Percentiles rank a stretch among this genome's conserved stretches.
Conservation (phyloP, 495 filamentous ascomycete genomes). For the Poronia punctata region DNA sequence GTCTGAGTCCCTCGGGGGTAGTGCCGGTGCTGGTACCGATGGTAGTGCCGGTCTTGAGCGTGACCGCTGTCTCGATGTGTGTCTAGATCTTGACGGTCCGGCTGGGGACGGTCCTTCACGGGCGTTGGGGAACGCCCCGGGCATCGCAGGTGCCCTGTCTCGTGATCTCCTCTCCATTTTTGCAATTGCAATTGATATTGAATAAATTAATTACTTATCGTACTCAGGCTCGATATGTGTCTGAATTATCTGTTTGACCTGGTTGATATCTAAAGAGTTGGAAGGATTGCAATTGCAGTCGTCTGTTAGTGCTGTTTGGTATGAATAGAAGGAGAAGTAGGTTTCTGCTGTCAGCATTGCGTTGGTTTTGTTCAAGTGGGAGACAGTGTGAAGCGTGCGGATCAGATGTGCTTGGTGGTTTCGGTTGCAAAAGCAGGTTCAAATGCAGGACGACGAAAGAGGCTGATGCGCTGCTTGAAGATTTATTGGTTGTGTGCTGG, state of each 20-base stretch:
- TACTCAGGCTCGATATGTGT: slow-evolving; percentile 7
- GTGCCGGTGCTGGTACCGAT: too few species aligned
- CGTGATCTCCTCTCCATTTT: not conserved
- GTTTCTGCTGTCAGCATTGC: slow-evolving; percentile 6
- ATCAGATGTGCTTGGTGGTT: not conserved
- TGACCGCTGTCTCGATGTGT: slow-evolving; percentile 12
- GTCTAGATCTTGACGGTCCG: too few species aligned
- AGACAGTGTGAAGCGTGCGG: slow-evolving; percentile 13
- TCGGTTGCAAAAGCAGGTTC: slow-evolving; percentile 1
- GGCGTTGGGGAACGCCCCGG: slow-evolving; percentile 21
- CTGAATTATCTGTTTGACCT: slow-evolving; percentile 1
- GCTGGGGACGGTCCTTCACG: slow-evolving; percentile 14
- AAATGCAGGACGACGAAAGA: slow-evolving; percentile 14
- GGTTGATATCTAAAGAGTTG: slow-evolving; percentile 1
- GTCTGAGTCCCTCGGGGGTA: slow-evolving; percentile 18
- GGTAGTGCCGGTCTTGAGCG: slow-evolving; percentile 13
- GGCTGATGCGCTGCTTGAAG: slow-evolving; percentile 12
- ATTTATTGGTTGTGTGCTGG: too few species aligned
- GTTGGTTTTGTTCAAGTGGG: slow-evolving; percentile 10
- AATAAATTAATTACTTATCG: slow-evolving; percentile 3
- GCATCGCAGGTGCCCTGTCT: slow-evolving; percentile 13
- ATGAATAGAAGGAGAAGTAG: slow-evolving; percentile 5
- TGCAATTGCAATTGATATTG: not conserved
- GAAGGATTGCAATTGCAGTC: not conserved
- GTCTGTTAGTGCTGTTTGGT: slow-evolving; percentile 1